Base-by-base conservation (phyloP, 176 grass and related monocot genomes). In the Oryza meridionalis region DNA sequence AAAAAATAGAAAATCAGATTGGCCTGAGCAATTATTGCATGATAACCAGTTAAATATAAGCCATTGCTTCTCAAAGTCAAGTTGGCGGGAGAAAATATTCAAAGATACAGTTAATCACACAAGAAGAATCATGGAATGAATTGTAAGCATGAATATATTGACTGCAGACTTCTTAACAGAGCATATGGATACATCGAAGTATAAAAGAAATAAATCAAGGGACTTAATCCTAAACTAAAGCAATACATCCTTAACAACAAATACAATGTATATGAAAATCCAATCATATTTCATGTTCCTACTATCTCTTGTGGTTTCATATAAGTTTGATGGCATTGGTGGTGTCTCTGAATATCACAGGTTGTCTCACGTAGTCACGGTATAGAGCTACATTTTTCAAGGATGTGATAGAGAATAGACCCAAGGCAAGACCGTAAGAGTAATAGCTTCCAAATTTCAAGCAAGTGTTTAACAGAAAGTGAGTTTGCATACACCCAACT, bases 1-100 rank as follows among this genome's bases (percentile, higher is more conserved):
- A 88, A 75, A 75, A 75, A 61, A 2, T 43, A 9, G 11, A 79
- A 33, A 67, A 75, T 58, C 64, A 83, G 37, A 73, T 88, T 72
- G 10, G 17, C 72, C 65, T 47, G 27, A 80, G 22, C 86, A 70
- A 49, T 17, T 45, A 46, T 55, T 72, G 49, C 59, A 77, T 70
- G 70, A 19, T 29, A 79, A 40, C 3, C 19, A 17, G 10, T 17
- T 24, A 78, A 65, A 14, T 62, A 13, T 19, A 84, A 80, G 16
- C 19, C 70, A 24, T 65, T 75, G 73, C 24, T 53, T 65, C 21
- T 27, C 26, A 69, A 64, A 64, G 74, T 24, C 46, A 80, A 67
- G 47, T 77, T 37, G n/a, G 9, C 3, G 21, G 55, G 68, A 82
- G 11, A 88, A 67, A 72, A 67, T 4, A 15, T 51, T 33, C 19